Base-by-base conservation (phyloP, 140 eudicot genomes). In the Flaveria floridana region DNA sequence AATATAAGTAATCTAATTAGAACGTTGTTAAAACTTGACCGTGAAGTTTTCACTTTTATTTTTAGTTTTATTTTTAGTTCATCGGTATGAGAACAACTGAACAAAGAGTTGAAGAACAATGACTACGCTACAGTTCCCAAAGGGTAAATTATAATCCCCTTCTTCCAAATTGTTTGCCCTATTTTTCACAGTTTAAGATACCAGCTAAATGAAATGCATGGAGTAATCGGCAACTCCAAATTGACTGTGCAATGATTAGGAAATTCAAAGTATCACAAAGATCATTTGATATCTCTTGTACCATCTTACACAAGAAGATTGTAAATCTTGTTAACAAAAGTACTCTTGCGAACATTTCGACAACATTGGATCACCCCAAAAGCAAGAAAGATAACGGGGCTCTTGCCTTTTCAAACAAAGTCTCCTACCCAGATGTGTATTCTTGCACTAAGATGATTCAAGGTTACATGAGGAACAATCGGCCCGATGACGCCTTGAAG, bases 401-500 rank as follows among this genome's bases (percentile, higher is more conserved):
- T 37, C 57, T 73, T 13, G 46, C 10, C 34, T 71, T 72, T 76
- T 52, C 70, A 13, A 66, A 74, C 37, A 74, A 68, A 62, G 28
- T 56, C 51, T 75, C 83, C 30, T 72, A 58, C 61, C 91, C 92
- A 42, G 82, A 88, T 78, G 81, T 88, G 0, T 79, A 76, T 73
- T 57, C 83, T 30, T 86, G 77, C 79, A 89, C 98, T 21, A 89
- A 86, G 47, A 68, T 81, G 81, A 81, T 89, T 6, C 73, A 80
- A 66, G 55, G 68, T 3, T 75, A 79, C 61, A 62, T 78, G 0
- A 73, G 81, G 48, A 79, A 70, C 78, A 58, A 52, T 48, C 83
- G 86, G 53, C 23, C 85, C 19, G 41, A 55, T 14, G 87, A 89
- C 25, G 98, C 98, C 37, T 67, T 87, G 79, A 63, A 86, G 41